Evolutionary conservation across 306 rosid species (phyloP).

Genomic region (Ziziphus jujuba): DNA sequence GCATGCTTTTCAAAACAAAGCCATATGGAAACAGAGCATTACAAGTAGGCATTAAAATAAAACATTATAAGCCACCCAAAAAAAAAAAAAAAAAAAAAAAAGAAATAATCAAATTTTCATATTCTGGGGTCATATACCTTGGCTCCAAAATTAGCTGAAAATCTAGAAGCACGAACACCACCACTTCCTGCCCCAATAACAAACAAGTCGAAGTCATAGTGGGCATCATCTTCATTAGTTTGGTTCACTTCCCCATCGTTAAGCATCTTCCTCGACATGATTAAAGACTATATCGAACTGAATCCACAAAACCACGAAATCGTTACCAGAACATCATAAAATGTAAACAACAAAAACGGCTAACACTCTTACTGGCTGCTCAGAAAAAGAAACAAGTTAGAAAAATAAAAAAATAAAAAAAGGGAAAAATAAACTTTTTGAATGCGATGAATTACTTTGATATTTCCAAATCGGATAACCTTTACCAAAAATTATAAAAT

Average conservation of each 20-base stretch:
- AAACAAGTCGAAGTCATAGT: slow-evolving; percentile 79
- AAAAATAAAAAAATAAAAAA: neutral
- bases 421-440: neutral
- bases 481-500: neutral
- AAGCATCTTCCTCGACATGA: slow-evolving; percentile 91
- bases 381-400: neutral
- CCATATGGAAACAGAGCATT: neutral
- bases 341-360: neutral
- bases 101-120: neutral
- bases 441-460: neutral
- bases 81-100: neutral
- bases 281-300: slow-evolving; percentile 25
- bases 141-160: slow-evolving; percentile 81
- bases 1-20: neutral
- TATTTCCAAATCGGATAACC: neutral
- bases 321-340: slow-evolving; percentile 3
- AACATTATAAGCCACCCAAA: neutral
- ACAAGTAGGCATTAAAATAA: neutral
- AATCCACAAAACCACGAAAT: slow-evolving; percentile 11
- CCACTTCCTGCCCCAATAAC: slow-evolving; percentile 98
- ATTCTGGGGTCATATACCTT: slow-evolving; percentile 47
- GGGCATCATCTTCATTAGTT: slow-evolving; percentile 37
- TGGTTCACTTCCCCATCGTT: slow-evolving; percentile 55
- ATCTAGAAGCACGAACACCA: slow-evolving; percentile 93
- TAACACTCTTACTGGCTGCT: neutral